Evolutionary conservation across 768 basidiomycete species (phyloP).

Genomic region (Suillus brevipes): DNA sequence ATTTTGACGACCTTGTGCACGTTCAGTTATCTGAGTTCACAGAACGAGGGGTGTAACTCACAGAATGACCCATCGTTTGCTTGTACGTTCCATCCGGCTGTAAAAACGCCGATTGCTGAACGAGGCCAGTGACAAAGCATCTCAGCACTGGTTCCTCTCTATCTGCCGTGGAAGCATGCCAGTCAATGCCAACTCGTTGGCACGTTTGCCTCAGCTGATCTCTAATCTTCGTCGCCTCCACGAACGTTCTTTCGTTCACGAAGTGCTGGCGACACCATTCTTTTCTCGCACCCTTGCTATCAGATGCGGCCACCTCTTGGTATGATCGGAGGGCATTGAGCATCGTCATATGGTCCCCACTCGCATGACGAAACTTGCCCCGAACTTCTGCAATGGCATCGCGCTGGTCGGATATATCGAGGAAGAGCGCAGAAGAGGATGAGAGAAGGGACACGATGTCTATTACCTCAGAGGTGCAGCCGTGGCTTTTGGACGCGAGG

Average conservation of each 20-base stretch:
- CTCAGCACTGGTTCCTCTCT: constrained; percentile 68
- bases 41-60: constrained; percentile 33
- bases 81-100: constrained; percentile 89
- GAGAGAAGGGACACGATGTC: constrained; percentile 85
- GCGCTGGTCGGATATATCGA: constrained; percentile 74
- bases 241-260: constrained; percentile 78
- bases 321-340: constrained; percentile 86
- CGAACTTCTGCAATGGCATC: constrained; percentile 71
- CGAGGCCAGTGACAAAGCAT: constrained; percentile 74
- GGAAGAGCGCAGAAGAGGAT: constrained; percentile 76
- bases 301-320: constrained; percentile 58
- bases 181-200: constrained; percentile 59
- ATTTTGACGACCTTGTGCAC: constrained; percentile 70
- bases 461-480: constrained; percentile 77
- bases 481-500: constrained; percentile 70
- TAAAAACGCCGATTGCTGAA: constrained; percentile 80
- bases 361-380: constrained; percentile 74
- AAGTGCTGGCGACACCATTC: constrained; percentile 88
- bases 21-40: not conserved
- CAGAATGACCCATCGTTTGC: constrained; percentile 70
- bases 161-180: constrained; percentile 56
- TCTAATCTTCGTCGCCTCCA: constrained; percentile 76
- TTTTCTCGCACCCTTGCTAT: constrained; percentile 47
- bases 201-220: constrained; percentile 76
- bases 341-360: constrained; percentile 90